Percentiles rank a stretch among this genome's conserved stretches.
These are phyloP conservation scores for Ilyonectria sp. DNA, from an alignment of 2,329 filamentous ascomycete species.

Conservation along the genomic window DNA sequence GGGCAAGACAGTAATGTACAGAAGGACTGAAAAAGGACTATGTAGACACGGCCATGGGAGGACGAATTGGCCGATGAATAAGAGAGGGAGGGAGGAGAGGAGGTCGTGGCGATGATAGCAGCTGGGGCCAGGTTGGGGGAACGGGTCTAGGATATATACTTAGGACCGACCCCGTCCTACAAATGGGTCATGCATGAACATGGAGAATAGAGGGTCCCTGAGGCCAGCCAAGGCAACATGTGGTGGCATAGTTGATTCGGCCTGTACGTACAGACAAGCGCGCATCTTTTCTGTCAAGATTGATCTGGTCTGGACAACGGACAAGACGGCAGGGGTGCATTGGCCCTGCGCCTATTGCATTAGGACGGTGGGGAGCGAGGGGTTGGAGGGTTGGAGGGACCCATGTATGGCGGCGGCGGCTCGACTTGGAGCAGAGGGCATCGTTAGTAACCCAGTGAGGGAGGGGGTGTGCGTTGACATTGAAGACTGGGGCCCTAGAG, in stretches of 20 bases:
- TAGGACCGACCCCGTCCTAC: conserved; percentile 44
- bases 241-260: conserved; percentile 48
- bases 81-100: conserved; percentile 45
- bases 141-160: conserved; percentile 65
- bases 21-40: conserved; percentile 47
- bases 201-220: conserved; percentile 55
- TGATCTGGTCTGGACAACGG: conserved; percentile 50
- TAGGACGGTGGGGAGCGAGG: conserved; percentile 50
- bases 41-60: conserved; percentile 48
- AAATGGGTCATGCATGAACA: conserved; percentile 56
- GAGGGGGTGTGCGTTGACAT: conserved; percentile 38
- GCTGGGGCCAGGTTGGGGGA: conserved; percentile 53
- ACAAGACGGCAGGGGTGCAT: conserved; percentile 49
- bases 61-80: conserved; percentile 44
- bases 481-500: conserved; percentile 45
- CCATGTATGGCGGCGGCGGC: conserved; percentile 49
- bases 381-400: conserved; percentile 49
- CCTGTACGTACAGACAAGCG: conserved; percentile 48
- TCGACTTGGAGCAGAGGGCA: conserved; percentile 50
- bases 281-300: conserved; percentile 48
- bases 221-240: conserved; percentile 39
- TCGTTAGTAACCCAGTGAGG: conserved; percentile 43
- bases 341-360: conserved; percentile 48
- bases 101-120: conserved; percentile 47
- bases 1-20: conserved; percentile 45